Evolutionary conservation across 768 basidiomycete species (phyloP), one percentile per base, ranked within the genome.

Genomic region (Steccherinum ochraceum): DNA sequence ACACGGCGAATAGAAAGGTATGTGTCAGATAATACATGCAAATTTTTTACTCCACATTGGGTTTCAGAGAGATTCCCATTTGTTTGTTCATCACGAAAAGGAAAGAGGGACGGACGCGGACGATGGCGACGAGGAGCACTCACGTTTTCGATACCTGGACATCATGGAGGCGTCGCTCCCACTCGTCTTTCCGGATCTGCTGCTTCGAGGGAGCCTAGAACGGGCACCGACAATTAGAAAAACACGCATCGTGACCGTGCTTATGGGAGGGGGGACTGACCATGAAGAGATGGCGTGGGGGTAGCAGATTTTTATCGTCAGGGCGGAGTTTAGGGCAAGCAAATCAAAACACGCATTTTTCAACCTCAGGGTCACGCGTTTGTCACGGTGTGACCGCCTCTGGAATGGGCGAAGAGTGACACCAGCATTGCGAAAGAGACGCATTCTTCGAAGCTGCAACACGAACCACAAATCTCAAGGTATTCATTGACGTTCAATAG

Each of bases 61-160:
- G 62, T 55, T 69, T 91, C 93, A 86, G 95, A 93, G 95, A 98
- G 95, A 98, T 98, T 99, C 95, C 95, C 94, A 97, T 85, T 67
- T 64, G 73, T 67, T 78, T 70, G 72, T 68, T 88, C 85, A 87
- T 87, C 85, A 66, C 71, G 66, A 61, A 65, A 50, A 46, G 46
- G 19, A 49, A 46, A 41, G 46, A 54, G 18, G 21, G 25, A 10
- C 52, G 58, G 48, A 50, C n/a, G n/a, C n/a, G n/a, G n/a, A n/a
- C n/a, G n/a, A n/a, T n/a, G n/a, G n/a, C n/a, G n/a, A 52, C 59
- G 56, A 51, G 20, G 40, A 47, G 45, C 12, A 86, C 93, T 85
- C 80, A 97, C 94, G 83, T 71, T 76, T 95, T 95, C 24, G 88
- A 78, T 40, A 94, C 81, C 52, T 80, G 79, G 7, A 93, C 91